These are phyloP conservation scores for Erysimum cheiranthoides DNA, from an alignment of 345 rosid species.

Conservation along the genomic window DNA sequence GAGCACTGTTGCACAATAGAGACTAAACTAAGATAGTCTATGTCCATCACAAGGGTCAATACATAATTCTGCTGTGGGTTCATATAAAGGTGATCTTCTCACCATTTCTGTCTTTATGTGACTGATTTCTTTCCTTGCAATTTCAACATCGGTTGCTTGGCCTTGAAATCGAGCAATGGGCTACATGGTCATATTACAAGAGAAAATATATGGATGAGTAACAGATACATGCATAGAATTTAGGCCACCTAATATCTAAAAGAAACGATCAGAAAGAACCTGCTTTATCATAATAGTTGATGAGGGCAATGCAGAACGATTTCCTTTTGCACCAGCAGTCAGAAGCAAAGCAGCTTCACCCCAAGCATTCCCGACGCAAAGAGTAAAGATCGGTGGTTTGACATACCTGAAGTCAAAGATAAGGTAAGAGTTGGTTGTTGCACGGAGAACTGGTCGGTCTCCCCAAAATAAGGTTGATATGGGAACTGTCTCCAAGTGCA, in stretches of 20 bases:
- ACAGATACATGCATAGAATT: constrained; percentile 11
- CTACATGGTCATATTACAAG: constrained; percentile 54
- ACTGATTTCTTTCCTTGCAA: constrained; percentile 77
- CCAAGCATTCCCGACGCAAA: constrained; percentile 98
- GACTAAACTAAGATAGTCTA: constrained; percentile 1
- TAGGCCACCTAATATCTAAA: constrained; percentile 6
- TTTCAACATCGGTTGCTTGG: constrained; percentile 84
- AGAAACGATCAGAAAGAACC: constrained; percentile 36
- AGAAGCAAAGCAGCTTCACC: constrained; percentile 94
- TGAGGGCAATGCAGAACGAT: constrained; percentile 52
- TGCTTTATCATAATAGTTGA: constrained; percentile 54
- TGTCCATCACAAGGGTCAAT: constrained; percentile 6
- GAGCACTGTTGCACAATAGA: background rate
- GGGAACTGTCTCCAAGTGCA: constrained; percentile 14
- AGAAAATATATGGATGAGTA: constrained; percentile 24
- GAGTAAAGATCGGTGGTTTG: constrained; percentile 89
- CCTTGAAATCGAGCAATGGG: constrained; percentile 96
- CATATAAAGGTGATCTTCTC: constrained; percentile 45
- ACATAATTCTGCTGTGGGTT: constrained; percentile 28
- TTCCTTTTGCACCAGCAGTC: constrained; percentile 54
- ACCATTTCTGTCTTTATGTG: constrained; percentile 79
- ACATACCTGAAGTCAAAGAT: constrained; percentile 60
- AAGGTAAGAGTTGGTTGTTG: constrained; percentile 24
- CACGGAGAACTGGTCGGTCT: background rate
- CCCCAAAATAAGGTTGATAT: constrained; percentile 12